phyloP scores from a whole-genome alignment of 75 land plant genomes.

The Ceratopteris richardii region DNA sequence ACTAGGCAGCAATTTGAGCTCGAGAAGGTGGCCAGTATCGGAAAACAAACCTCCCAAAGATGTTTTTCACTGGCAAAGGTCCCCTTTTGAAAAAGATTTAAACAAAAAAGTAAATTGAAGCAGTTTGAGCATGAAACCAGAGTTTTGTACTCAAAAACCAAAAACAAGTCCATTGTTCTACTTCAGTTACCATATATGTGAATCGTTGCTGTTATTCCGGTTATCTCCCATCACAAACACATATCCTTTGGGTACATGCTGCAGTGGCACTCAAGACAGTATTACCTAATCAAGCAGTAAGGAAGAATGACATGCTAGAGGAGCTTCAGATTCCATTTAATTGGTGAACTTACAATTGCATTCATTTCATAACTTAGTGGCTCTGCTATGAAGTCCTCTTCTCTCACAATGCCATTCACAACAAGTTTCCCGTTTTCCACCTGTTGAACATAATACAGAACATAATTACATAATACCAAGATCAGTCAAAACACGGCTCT shows the following conservation, averaged over 20 bases:
- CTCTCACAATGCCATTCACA: slow-evolving; percentile 39
- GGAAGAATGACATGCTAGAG: not conserved
- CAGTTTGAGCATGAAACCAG: not conserved
- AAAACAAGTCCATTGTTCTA: not conserved
- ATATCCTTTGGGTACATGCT: slow-evolving; percentile 80
- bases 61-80: slow-evolving; percentile 78
- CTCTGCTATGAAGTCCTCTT: slow-evolving; percentile 46
- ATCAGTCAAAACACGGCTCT: not conserved
- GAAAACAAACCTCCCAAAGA: slow-evolving; percentile 73
- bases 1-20: no score
- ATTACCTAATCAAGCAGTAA: not conserved
- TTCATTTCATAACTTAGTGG: slow-evolving; percentile 27
- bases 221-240: slow-evolving; percentile 97
- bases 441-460: no score
- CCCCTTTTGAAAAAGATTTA: slow-evolving; percentile 53
- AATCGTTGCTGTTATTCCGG: slow-evolving; percentile 88
- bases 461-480: no score
- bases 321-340: no score
- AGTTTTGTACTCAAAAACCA: not conserved
- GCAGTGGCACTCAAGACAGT: slow-evolving; percentile 1
- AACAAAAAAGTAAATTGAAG: slow-evolving; percentile 1
- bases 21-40: slow-evolving; percentile 90
- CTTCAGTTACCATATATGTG: slow-evolving; percentile 69
- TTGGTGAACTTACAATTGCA: slow-evolving; percentile 26
- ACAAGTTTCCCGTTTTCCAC: slow-evolving; percentile 39